A percentile compares a stretch with the other conserved stretches of the same genome.
phyloP scores from a whole-genome alignment of 2,329 filamentous ascomycete species.

The Aspergillus versicolor region DNA sequence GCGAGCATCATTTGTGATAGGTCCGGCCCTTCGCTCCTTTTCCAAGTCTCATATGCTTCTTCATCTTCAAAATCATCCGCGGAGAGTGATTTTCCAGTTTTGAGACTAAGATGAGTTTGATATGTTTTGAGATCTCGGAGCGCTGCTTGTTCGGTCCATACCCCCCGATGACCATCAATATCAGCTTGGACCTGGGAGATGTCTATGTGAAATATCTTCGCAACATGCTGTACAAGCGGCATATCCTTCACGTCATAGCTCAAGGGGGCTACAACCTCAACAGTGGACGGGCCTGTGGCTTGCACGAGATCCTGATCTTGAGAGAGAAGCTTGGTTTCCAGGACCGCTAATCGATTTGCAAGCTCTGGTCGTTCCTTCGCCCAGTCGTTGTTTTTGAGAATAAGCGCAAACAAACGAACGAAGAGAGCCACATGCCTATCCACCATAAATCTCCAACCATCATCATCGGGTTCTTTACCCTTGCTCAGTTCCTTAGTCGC shows the following conservation, averaged over 20 bases:
- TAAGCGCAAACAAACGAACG: slow-evolving; percentile 77
- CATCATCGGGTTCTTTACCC: slow-evolving; percentile 72
- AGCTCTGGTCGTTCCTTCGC: slow-evolving; percentile 83
- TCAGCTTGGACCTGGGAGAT: slow-evolving; percentile 80
- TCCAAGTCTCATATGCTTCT: slow-evolving; percentile 86
- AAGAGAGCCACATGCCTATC: slow-evolving; percentile 95
- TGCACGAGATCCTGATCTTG: slow-evolving; percentile 87
- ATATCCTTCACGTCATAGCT: slow-evolving; percentile 96
- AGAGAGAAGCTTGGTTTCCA: slow-evolving; percentile 90
- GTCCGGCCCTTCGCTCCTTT: slow-evolving; percentile 81
- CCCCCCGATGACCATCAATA: slow-evolving; percentile 74
- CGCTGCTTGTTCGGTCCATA: slow-evolving; percentile 91
- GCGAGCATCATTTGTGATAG: slow-evolving; percentile 92
- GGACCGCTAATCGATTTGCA: slow-evolving; percentile 70
- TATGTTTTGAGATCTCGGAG: slow-evolving; percentile 91
- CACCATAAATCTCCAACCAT: slow-evolving; percentile 86
- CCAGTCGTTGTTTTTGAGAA: slow-evolving; percentile 80
- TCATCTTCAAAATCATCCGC: slow-evolving; percentile 87
- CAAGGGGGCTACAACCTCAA: slow-evolving; percentile 79
- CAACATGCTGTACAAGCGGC: slow-evolving; percentile 85
- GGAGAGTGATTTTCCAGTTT: slow-evolving; percentile 72
- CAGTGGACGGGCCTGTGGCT: slow-evolving; percentile 60
- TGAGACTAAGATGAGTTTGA: slow-evolving; percentile 80
- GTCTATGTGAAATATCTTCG: slow-evolving; percentile 78
- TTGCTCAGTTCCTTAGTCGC: slow-evolving; percentile 88